Percentiles rank a stretch among this genome's conserved stretches.
These are phyloP conservation scores for Colletotrichum spinosum DNA, from an alignment of 2,329 filamentous ascomycete genomes.

Conservation along the genomic window DNA sequence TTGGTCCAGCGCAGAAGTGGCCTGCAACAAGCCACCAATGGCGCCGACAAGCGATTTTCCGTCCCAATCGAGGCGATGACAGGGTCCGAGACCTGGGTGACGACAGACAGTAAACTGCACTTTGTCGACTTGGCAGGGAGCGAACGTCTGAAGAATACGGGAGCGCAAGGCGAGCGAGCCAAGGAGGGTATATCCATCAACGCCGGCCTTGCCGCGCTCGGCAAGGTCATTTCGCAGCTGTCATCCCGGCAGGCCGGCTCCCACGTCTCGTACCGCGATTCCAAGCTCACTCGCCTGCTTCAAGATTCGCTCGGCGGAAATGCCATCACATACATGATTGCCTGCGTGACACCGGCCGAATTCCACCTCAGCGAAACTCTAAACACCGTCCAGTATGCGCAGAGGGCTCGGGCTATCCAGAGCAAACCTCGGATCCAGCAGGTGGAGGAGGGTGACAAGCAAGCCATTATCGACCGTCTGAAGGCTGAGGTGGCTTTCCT, in stretches of 20 bases:
- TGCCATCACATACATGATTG: conserved; percentile 99
- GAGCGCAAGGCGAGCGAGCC: conserved; percentile 92
- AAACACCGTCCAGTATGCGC: conserved; percentile 97
- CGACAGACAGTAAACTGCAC: conserved; percentile 97
- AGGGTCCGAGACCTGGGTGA: conserved; percentile 77
- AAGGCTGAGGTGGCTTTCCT: conserved; percentile 95
- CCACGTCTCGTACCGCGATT: conserved; percentile 97
- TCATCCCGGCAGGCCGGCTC: conserved; percentile 89
- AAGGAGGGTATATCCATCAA: conserved; percentile 99
- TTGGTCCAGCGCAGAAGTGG: conserved; percentile 85
- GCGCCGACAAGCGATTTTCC: conserved; percentile 85
- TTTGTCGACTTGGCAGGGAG: conserved; percentile 98
- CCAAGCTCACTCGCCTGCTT: conserved; percentile 92
- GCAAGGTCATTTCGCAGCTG: conserved; percentile 98
- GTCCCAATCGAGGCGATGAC: conserved; percentile 85
- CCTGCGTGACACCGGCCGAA: conserved; percentile 95
- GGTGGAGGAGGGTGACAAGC: conserved; percentile 91
- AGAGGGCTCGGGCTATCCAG: conserved; percentile 94
- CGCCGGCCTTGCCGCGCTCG: conserved; percentile 90
- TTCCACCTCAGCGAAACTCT: conserved; percentile 98
- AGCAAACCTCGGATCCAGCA: conserved; percentile 98
- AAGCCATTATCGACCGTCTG: conserved; percentile 90
- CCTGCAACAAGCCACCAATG: conserved; percentile 57
- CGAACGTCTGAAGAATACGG: conserved; percentile 96
- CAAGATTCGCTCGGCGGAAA: conserved; percentile 98